Conservation (phyloP, 164 flowering plant genomes). For the Berberis vulgaris region DNA sequence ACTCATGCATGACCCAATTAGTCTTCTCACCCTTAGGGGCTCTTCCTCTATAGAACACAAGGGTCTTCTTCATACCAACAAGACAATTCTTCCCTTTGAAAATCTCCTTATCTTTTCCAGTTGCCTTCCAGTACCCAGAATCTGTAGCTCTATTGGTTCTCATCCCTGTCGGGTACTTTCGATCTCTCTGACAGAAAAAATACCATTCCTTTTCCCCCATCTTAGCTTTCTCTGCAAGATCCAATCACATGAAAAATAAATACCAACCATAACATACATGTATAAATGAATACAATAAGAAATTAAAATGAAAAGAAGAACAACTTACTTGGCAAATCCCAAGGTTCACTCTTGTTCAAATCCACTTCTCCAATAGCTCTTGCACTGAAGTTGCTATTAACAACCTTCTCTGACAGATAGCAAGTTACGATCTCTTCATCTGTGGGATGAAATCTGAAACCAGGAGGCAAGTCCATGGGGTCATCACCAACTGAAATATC, state of each 20-base stretch:
- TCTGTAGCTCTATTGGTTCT: constrained; percentile 27
- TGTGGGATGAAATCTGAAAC: constrained; percentile 29
- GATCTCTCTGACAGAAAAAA: constrained; percentile 24
- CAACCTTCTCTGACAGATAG: constrained; percentile 15
- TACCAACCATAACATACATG: background rate
- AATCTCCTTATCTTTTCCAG: constrained; percentile 26
- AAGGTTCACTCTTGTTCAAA: constrained; percentile 24
- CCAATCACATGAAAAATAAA: background rate
- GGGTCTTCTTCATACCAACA: constrained; percentile 30
- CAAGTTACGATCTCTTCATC: constrained; percentile 23
- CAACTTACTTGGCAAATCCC: constrained; percentile 24
- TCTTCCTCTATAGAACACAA: constrained; percentile 25
- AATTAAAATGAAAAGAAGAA: no score
- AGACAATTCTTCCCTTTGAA: constrained; percentile 15
- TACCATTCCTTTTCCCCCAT: constrained; percentile 30
- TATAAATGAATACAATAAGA: background rate
- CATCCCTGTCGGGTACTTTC: constrained; percentile 28
- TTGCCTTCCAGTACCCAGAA: constrained; percentile 29
- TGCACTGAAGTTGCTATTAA: constrained; percentile 10
- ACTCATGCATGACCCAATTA: constrained; percentile 34
- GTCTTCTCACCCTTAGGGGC: constrained; percentile 26
- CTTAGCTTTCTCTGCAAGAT: constrained; percentile 14
- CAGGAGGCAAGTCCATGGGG: constrained; percentile 22
- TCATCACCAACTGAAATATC: background rate
- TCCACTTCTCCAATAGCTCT: constrained; percentile 22